Conservation (phyloP, 768 basidiomycete genomes). For the Psilocybe cubensis region DNA sequence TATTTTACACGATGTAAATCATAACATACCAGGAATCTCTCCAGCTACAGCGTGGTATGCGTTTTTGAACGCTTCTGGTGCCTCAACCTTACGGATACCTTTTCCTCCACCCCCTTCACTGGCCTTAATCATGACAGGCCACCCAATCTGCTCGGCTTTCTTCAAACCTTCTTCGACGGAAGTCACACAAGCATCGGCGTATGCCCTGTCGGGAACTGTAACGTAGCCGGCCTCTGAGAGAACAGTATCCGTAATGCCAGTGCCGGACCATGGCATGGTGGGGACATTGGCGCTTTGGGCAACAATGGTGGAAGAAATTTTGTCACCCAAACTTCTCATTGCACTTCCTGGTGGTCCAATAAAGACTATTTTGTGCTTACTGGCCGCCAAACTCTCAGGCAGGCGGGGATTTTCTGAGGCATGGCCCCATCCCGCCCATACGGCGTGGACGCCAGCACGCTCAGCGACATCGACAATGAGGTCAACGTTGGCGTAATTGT, state of each 20-base stretch:
- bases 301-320: slow-evolving; percentile 99
- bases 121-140: slow-evolving; percentile 99
- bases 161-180: slow-evolving; percentile 85
- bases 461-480: slow-evolving; percentile 98
- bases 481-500: slow-evolving; percentile 99
- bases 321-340: slow-evolving; percentile 99
- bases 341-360: slow-evolving; percentile 99
- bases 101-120: slow-evolving; percentile 99
- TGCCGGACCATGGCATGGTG: slow-evolving; percentile 99
- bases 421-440: slow-evolving; percentile 99
- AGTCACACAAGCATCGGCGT: slow-evolving; percentile 85
- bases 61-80: slow-evolving; percentile 87
- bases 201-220: slow-evolving; percentile 90
- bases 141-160: slow-evolving; percentile 88
- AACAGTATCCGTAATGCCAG: slow-evolving; percentile 87
- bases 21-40: slow-evolving; percentile 87
- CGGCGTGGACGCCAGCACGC: slow-evolving; percentile 95
- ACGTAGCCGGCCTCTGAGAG: slow-evolving; percentile 90
- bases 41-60: slow-evolving; percentile 92
- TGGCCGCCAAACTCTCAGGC: slow-evolving; percentile 90
- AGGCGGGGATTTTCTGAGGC: slow-evolving; percentile 98
- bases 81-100: slow-evolving; percentile 95
- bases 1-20: slow-evolving; percentile 5
- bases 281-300: slow-evolving; percentile 96
- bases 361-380: slow-evolving; percentile 96